These are phyloP conservation scores for Apophysomyces elegans DNA, from an alignment of 371 early-diverging fungal species.

Conservation along the genomic window DNA sequence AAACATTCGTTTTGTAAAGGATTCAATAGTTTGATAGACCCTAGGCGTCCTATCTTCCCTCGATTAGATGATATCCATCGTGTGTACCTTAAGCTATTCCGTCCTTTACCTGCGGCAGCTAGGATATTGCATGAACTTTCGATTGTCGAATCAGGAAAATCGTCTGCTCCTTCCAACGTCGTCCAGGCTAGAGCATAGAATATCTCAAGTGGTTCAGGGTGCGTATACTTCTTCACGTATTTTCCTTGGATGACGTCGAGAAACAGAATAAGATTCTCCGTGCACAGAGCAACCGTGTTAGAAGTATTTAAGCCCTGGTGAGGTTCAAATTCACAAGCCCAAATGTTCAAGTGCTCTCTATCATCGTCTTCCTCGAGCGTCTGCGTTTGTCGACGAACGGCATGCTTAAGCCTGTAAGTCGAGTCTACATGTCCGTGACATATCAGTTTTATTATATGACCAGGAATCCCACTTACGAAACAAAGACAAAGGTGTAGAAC, in stretches of 20 bases:
- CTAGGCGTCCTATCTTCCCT: not conserved
- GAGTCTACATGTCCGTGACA: not conserved
- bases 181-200: conserved; percentile 66
- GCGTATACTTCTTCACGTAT: conserved; percentile 60
- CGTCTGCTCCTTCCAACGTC: conserved; percentile 22
- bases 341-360: conserved; percentile 30
- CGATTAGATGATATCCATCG: too few relatives aligned
- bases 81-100: too few relatives aligned
- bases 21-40: conserved; percentile 60
- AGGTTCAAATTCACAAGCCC: conserved; percentile 52
- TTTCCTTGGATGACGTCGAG: conserved; percentile 53
- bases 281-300: conserved; percentile 49
- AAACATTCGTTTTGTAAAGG: conserved; percentile 59
- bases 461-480: not conserved
- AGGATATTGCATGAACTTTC: conserved; percentile 35
- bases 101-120: conserved; percentile 48
- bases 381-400: conserved; percentile 18
- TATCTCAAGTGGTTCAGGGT: conserved; percentile 54
- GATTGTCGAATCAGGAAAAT: conserved; percentile 1
- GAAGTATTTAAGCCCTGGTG: conserved; percentile 8
- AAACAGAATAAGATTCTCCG: conserved; percentile 53
- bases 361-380: conserved; percentile 12
- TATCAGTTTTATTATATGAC: too few relatives aligned
- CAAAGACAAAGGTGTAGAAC: conserved; percentile 8
- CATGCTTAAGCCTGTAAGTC: conserved; percentile 8